Evolutionary conservation across 257 asterid genomes (phyloP).

Genomic region (Rauvolfia tetraphylla): DNA sequence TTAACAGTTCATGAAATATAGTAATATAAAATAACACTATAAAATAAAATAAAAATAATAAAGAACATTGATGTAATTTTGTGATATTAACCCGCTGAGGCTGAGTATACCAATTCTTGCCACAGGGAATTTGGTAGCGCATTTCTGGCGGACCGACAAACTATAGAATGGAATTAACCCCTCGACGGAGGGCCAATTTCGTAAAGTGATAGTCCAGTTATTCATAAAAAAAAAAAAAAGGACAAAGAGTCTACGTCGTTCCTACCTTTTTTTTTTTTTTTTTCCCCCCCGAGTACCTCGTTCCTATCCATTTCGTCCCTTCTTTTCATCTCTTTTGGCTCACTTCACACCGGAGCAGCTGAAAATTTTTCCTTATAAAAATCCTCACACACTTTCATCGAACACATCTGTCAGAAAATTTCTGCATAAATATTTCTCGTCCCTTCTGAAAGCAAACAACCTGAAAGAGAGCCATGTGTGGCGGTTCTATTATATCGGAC

Average conservation of each 20-base stretch:
- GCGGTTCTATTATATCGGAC: conserved; percentile 84
- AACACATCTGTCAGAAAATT: not conserved
- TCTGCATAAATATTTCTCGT: not conserved
- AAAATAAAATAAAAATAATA: too few species aligned
- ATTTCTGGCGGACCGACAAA: not conserved
- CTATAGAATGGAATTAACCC: not conserved
- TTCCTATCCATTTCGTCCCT: not conserved
- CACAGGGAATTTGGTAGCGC: not conserved
- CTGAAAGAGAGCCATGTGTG: conserved; percentile 55
- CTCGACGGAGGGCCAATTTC: not conserved
- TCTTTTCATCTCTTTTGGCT: not conserved
- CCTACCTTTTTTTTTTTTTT: too few species aligned
- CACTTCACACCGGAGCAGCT: too few species aligned
- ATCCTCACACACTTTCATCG: not conserved
- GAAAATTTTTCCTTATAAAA: not conserved
- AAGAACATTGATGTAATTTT: too few species aligned
- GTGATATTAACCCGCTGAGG: too few species aligned
- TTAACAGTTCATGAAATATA: too few species aligned
- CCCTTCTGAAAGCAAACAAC: conserved; percentile 8
- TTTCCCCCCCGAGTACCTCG: too few species aligned
- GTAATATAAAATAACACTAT: too few species aligned
- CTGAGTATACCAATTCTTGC: too few species aligned
- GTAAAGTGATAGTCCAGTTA: too few species aligned
- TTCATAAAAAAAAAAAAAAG: too few species aligned
- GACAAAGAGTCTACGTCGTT: too few species aligned